A percentile compares a stretch with the other conserved stretches of the same genome.
These are phyloP conservation scores for Diutina ranongensis DNA, from an alignment of 1,139 yeast species.

Conservation along the genomic window DNA sequence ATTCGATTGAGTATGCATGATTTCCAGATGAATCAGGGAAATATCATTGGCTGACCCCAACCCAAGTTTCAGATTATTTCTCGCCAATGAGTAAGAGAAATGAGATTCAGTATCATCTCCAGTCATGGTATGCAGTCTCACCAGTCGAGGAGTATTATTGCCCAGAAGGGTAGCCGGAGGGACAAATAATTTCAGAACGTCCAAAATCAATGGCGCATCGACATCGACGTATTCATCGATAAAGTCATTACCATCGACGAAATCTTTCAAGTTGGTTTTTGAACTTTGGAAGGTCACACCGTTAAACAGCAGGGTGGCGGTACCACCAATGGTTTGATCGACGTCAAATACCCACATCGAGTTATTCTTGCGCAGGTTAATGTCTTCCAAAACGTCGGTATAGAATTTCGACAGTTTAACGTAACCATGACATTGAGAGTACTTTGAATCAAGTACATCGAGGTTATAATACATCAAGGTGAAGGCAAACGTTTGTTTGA, in stretches of 20 bases:
- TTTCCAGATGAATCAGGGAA: constrained; percentile 30
- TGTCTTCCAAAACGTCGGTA: constrained; percentile 16
- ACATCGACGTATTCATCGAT: constrained; percentile 24
- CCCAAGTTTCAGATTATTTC: constrained; percentile 16
- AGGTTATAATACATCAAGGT: not conserved
- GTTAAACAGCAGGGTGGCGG: not conserved
- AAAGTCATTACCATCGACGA: constrained; percentile 22
- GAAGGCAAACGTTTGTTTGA: constrained; percentile 9
- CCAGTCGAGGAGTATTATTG: not conserved
- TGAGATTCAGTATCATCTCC: constrained; percentile 8
- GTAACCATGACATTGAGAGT: constrained; percentile 15
- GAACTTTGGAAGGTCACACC: constrained; percentile 10
- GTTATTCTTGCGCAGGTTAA: constrained; percentile 18
- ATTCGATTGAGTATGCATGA: constrained; percentile 8
- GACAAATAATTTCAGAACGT: constrained; percentile 8
- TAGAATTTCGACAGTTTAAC: constrained; percentile 17
- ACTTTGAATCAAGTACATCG: constrained; percentile 2
- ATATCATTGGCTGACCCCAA: constrained; percentile 33
- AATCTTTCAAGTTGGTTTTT: constrained; percentile 19
- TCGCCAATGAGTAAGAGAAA: not conserved
- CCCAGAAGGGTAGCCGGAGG: constrained; percentile 3
- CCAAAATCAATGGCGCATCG: constrained; percentile 17
- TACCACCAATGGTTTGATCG: constrained; percentile 1
- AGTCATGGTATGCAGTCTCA: not conserved
- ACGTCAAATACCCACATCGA: constrained; percentile 17